A percentile compares a stretch with the other conserved stretches of the same genome.
Conservation (phyloP, 768 basidiomycete species). For the Macrocybe gigantea region DNA sequence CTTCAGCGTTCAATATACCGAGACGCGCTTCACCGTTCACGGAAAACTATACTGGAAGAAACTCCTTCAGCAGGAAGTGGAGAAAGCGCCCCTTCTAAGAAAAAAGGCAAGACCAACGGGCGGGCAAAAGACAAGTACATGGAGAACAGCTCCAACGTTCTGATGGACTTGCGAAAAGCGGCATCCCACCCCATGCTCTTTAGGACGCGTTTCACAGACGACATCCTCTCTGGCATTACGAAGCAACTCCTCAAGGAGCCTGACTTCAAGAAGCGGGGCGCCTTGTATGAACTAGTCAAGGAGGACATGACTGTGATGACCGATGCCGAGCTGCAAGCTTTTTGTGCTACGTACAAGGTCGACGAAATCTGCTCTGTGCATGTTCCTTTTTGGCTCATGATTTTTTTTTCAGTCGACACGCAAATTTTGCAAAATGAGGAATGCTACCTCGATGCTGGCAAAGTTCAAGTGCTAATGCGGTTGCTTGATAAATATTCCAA, state of each 20-base stretch:
- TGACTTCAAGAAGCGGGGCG: conserved; percentile 81
- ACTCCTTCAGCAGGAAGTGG: conserved; percentile 12
- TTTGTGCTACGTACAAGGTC: conserved; percentile 84
- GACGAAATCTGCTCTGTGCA: neutral
- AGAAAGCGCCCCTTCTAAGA: conserved; percentile 29
- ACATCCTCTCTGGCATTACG: conserved; percentile 66
- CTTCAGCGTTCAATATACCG: conserved; percentile 80
- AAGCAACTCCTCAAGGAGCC: conserved; percentile 85
- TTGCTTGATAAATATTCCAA: conserved; percentile 63
- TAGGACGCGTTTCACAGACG: conserved; percentile 77
- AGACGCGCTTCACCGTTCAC: conserved; percentile 79
- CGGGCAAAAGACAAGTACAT: conserved; percentile 63
- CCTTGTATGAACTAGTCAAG: conserved; percentile 78
- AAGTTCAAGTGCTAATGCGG: conserved; percentile 67
- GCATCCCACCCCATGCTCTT: conserved; percentile 97
- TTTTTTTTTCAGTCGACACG: conserved; percentile 48
- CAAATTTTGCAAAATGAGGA: conserved; percentile 68
- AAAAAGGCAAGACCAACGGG: conserved; percentile 36
- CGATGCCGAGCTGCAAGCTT: conserved; percentile 89
- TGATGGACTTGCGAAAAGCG: conserved; percentile 97
- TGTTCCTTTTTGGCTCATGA: neutral
- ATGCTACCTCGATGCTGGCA: conserved; percentile 85
- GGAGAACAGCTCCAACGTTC: conserved; percentile 86
- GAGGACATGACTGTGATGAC: conserved; percentile 99
- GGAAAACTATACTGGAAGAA: conserved; percentile 60